Evolutionary conservation across 768 basidiomycete genomes (phyloP), one percentile per base, ranked within the genome.

Genomic region (Piloderma croceum): DNA sequence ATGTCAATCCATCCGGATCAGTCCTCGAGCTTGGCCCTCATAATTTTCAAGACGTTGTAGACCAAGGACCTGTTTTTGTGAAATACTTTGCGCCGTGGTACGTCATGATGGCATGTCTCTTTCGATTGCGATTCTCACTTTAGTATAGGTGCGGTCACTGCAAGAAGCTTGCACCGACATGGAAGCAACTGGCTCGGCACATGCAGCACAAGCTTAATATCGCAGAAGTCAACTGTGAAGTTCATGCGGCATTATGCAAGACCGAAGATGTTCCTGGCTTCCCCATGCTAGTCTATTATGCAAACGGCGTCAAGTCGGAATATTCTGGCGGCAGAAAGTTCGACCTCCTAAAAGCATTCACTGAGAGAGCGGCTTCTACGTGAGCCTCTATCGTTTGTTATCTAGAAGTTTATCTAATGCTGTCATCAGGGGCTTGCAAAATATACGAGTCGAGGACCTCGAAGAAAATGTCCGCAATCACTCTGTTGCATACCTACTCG

Each of bases 131-230:
- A 18, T 10, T 2, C 20, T n/a, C n/a, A n/a, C n/a, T n/a, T n/a
- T n/a, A n/a, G n/a, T n/a, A n/a, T 27, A 77, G 76, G 89, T 97
- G 93, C 58, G 88, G 88, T 4, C 93, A 98, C 63, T 99, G 94
- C 74, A 93, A 96, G 67, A 89, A 89, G 56, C 72, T 98, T 2
- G 88, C 89, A 1, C 91, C 82, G 38, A 72, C 68, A 1, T 98
- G 91, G 89, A 66, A 65, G 1, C 69, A 83, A 36, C 74, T 99
- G 3, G 93, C 88, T 0, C 60, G 64, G 36, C 64, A 66, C 17
- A 79, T 93, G 73, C 74, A 83, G 49, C 67, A 71, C 45, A 80
- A 79, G 35, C 67, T 93, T 22, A 83, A 76, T 27, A 65, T 99
- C 7, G 91, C 81, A 3, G 81, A 94, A 46, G 83, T 99, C 11